Evolutionary conservation across 1,284 basidiomycete species (phyloP).

Genomic region (Veloboletus limbatus): DNA sequence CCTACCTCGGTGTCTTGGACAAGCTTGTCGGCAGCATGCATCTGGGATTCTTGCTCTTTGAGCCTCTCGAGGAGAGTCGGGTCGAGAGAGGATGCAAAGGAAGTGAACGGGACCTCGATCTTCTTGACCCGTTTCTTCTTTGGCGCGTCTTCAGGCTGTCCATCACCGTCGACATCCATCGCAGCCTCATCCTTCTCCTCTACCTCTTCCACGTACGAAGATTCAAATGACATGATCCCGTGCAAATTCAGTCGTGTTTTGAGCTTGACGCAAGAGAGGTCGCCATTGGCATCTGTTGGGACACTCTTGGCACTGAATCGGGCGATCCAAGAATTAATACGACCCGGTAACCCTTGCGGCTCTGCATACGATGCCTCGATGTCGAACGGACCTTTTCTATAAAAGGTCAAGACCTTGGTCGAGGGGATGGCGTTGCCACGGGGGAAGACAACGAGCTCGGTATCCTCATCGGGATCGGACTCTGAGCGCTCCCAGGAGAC

Average conservation of each 20-base stretch:
- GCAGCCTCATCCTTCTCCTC: conserved; percentile 79
- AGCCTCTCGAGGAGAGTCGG: conserved; percentile 57
- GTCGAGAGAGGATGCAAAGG: conserved; percentile 64
- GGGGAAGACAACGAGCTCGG: conserved; percentile 85
- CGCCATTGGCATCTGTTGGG: conserved; percentile 63
- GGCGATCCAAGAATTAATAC: conserved; percentile 80
- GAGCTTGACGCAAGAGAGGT: conserved; percentile 80
- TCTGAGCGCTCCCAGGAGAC: conserved; percentile 78
- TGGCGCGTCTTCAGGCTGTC: conserved; percentile 44
- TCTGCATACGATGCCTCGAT: conserved; percentile 82
- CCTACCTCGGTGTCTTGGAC: conserved; percentile 91
- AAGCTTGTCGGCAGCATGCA: conserved; percentile 89
- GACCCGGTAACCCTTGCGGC: conserved; percentile 65
- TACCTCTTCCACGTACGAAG: conserved; percentile 78
- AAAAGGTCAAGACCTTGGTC: conserved; percentile 94
- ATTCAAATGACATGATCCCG: conserved; percentile 83
- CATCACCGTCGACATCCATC: conserved; percentile 68
- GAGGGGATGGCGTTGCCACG: conserved; percentile 81
- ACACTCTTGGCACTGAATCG: conserved; percentile 80
- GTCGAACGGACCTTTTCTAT: conserved; percentile 83
- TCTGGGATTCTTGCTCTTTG: conserved; percentile 80
- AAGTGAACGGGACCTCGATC: conserved; percentile 73
- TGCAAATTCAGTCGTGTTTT: conserved; percentile 85
- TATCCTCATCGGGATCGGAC: conserved; percentile 82
- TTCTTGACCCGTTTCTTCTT: conserved; percentile 87